Evolutionary conservation across 2,329 filamentous ascomycete genomes (phyloP).

Genomic region (Cladosporium sp.): DNA sequence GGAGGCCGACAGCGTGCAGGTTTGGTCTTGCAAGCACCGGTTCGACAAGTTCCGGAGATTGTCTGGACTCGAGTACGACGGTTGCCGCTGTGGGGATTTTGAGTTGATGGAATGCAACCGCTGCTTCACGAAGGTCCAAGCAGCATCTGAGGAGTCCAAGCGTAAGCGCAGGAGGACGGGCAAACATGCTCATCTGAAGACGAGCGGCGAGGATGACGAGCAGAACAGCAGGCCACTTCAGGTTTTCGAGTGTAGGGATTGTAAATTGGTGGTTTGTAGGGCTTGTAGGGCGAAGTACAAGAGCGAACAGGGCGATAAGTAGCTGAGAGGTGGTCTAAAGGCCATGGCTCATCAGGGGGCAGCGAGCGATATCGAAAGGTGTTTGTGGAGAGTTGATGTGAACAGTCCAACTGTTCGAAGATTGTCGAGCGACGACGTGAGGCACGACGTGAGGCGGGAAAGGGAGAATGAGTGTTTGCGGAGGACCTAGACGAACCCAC

Average conservation of each 20-base stretch:
- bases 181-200: not conserved
- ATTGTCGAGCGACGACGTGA: too few relatives aligned
- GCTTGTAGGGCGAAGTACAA: not conserved
- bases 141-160: not conserved
- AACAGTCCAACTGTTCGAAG: too few relatives aligned
- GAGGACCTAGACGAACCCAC: too few relatives aligned
- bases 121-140: slow-evolving; percentile 19
- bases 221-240: not conserved
- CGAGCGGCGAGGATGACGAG: not conserved
- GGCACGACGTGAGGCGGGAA: too few relatives aligned
- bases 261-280: not conserved
- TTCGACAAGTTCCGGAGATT: slow-evolving; percentile 14
- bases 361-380: too few relatives aligned
- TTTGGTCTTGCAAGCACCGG: slow-evolving; percentile 26
- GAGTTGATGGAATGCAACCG: slow-evolving; percentile 22
- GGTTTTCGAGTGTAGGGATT: not conserved
- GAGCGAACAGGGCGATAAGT: not conserved
- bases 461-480: too few relatives aligned
- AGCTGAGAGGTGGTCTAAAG: too few relatives aligned
- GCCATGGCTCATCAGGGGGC: too few relatives aligned
- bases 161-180: not conserved
- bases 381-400: too few relatives aligned
- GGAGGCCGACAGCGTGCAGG: slow-evolving; percentile 14
- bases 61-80: slow-evolving; percentile 1
- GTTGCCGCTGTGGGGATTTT: slow-evolving; percentile 18